A percentile compares a stretch with the other conserved stretches of the same genome.
phyloP scores from a whole-genome alignment of 1,139 yeast species.

The Blastobotrys apis region DNA sequence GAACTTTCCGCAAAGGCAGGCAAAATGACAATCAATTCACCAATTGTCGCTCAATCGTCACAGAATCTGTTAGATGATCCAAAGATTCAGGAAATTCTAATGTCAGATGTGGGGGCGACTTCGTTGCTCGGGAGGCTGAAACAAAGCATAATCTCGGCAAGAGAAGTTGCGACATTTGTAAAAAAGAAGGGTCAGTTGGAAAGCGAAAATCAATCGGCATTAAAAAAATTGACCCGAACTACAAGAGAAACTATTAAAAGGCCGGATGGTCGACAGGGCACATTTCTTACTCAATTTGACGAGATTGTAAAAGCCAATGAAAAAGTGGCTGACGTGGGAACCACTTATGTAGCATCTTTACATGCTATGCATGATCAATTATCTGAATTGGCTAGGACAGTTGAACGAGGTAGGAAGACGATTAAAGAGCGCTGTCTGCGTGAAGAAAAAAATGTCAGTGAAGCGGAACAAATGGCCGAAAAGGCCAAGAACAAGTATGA shows the following conservation, averaged over 20 bases:
- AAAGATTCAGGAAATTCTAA: conserved; percentile 46
- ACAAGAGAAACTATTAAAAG: conserved; percentile 50
- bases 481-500: conserved; percentile 83
- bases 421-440: conserved; percentile 78
- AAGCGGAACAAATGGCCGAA: conserved; percentile 77
- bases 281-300: conserved; percentile 63
- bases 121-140: conserved; percentile 68
- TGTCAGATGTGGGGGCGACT: conserved; percentile 58
- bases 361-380: conserved; percentile 85
- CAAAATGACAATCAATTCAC: neutral
- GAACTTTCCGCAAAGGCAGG: neutral
- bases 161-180: conserved; percentile 74
- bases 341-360: conserved; percentile 72
- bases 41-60: conserved; percentile 8
- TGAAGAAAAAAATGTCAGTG: conserved; percentile 78
- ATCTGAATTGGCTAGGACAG: conserved; percentile 62
- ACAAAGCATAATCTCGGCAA: conserved; percentile 74
- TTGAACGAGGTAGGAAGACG: conserved; percentile 65
- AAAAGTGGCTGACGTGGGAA: conserved; percentile 63
- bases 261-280: conserved; percentile 56
- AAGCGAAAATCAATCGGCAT: conserved; percentile 70
- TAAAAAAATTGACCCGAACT: conserved; percentile 59
- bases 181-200: conserved; percentile 76
- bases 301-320: conserved; percentile 75
- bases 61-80: conserved; percentile 42